Conservation (phyloP, 805 yeast species). For the Cyberlindnera americana region DNA sequence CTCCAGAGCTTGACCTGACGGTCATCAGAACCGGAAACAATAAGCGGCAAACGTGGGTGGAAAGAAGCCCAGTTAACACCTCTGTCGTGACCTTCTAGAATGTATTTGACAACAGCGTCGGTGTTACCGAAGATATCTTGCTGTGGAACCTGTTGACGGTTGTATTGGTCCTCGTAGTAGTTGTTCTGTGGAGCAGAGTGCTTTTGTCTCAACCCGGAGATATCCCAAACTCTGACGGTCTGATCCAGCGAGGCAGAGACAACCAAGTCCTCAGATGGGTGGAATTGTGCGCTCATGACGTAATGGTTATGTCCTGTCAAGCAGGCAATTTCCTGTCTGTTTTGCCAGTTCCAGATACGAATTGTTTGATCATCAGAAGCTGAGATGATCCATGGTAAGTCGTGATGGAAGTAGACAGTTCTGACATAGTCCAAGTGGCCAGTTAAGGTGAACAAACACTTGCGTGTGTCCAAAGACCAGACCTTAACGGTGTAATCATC, state of each 20-base stretch:
- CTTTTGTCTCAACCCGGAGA: slow-evolving; percentile 88
- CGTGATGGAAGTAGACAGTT: slow-evolving; percentile 91
- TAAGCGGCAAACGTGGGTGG: slow-evolving; percentile 94
- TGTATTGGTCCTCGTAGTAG: slow-evolving; percentile 41
- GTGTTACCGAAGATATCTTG: slow-evolving; percentile 94
- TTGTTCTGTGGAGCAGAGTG: slow-evolving; percentile 77
- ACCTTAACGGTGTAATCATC: slow-evolving; percentile 94
- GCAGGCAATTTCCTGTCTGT: slow-evolving; percentile 94
- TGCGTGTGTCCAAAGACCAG: slow-evolving; percentile 90
- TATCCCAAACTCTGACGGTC: slow-evolving; percentile 99
- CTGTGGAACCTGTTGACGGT: slow-evolving; percentile 62
- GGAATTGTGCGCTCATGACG: slow-evolving; percentile 97
- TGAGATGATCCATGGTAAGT: slow-evolving; percentile 95
- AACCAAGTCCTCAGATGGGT: slow-evolving; percentile 89
- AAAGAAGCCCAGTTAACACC: slow-evolving; percentile 99
- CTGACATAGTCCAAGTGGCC: slow-evolving; percentile 97
- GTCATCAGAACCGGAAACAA: slow-evolving; percentile 95
- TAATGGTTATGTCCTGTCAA: slow-evolving; percentile 98
- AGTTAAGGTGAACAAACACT: slow-evolving; percentile 83
- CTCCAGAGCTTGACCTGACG: slow-evolving; percentile 95
- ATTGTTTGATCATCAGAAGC: slow-evolving; percentile 98
- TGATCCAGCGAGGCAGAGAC: slow-evolving; percentile 96
- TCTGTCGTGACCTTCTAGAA: slow-evolving; percentile 95
- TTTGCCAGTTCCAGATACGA: slow-evolving; percentile 99
- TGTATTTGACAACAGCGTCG: slow-evolving; percentile 92